phyloP scores from a whole-genome alignment of 2,329 filamentous ascomycete species.

The Paracorniculantispora psalliotae region DNA sequence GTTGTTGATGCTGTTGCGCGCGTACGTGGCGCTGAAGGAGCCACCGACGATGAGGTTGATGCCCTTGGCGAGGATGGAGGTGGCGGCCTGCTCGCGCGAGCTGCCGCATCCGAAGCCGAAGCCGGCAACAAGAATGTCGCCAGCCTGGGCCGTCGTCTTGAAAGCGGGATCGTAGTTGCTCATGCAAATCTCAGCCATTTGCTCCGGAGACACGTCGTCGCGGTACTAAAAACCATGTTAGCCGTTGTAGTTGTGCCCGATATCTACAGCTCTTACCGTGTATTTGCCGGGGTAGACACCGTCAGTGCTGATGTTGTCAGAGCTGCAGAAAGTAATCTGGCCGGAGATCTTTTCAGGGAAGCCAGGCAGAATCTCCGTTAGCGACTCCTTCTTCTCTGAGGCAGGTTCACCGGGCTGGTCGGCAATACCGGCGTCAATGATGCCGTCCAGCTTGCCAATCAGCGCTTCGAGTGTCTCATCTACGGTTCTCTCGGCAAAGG shows the following conservation, averaged over 20 bases:
- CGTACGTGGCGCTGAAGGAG: conserved; percentile 81
- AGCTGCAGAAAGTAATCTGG: conserved; percentile 84
- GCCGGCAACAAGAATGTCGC: conserved; percentile 79
- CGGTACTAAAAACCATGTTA: too few relatives aligned
- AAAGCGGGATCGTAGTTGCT: conserved; percentile 84
- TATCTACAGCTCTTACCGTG: too few relatives aligned
- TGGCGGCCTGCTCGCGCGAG: conserved; percentile 79
- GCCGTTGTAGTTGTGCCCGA: too few relatives aligned
- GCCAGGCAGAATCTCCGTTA: conserved; percentile 65
- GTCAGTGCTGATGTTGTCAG: conserved; percentile 82
- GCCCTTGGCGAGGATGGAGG: conserved; percentile 73
- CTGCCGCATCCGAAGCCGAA: conserved; percentile 86
- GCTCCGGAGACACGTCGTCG: conserved; percentile 68
- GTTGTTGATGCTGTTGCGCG: conserved; percentile 72
- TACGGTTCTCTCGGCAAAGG: too few relatives aligned
- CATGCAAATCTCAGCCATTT: conserved; percentile 90
- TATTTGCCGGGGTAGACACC: conserved; percentile 78
- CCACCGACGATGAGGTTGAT: conserved; percentile 77
- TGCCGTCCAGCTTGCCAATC: too few relatives aligned
- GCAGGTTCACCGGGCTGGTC: too few relatives aligned
- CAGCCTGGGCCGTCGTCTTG: conserved; percentile 53
- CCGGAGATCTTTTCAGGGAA: conserved; percentile 80
- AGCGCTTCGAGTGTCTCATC: too few relatives aligned
- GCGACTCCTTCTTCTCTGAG: too few relatives aligned
- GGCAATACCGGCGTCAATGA: too few relatives aligned